Evolutionary conservation across 139 green algal species (phyloP).

Genomic region (Volvox reticuliferus): DNA sequence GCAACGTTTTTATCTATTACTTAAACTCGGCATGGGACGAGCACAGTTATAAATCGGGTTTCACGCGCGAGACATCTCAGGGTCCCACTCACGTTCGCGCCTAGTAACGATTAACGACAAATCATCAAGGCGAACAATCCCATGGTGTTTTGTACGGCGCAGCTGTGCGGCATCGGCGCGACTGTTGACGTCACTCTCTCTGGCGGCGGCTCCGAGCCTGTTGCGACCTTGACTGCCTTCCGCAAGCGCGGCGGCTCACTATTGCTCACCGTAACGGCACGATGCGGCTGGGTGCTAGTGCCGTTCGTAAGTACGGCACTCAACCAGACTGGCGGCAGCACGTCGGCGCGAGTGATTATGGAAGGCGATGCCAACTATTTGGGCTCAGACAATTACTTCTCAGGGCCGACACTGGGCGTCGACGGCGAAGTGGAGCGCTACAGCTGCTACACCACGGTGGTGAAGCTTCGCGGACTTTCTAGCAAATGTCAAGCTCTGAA

Average conservation of each 20-base stretch:
- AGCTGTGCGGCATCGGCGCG: conserved; percentile 35
- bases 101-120: too few species aligned
- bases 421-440: background rate
- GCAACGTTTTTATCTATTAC: too few species aligned
- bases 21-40: too few species aligned
- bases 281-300: conserved; percentile 25
- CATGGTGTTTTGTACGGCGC: background rate
- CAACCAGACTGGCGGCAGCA: background rate
- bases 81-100: too few species aligned
- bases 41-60: too few species aligned
- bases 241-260: conserved; percentile 14
- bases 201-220: background rate
- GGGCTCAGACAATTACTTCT: background rate
- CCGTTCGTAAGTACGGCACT: background rate
- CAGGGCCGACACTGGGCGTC: background rate
- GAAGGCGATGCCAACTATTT: background rate
- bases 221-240: conserved; percentile 13
- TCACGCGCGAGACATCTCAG: too few species aligned
- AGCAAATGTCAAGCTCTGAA: conserved; percentile 6
- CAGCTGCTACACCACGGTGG: conserved; percentile 7
- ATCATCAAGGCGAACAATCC: too few species aligned
- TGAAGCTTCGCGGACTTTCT: conserved; percentile 5
- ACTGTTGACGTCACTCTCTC: background rate
- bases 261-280: conserved; percentile 1
- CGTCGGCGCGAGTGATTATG: background rate